Conservation (phyloP, 2,329 filamentous ascomycete genomes). For the Pseudogymnoascus sp. region DNA sequence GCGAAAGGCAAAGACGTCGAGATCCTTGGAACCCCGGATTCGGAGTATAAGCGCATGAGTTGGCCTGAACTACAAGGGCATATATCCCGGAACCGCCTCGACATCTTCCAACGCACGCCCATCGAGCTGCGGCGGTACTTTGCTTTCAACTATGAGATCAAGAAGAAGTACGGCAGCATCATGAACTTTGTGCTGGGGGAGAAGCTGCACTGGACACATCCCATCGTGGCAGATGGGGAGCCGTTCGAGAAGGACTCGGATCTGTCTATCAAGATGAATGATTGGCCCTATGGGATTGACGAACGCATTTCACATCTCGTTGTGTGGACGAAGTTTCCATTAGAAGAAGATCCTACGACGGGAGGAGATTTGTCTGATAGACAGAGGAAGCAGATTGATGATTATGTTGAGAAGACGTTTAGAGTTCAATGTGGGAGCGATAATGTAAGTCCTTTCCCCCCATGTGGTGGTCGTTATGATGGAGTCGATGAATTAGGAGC, state of each 20-base stretch:
- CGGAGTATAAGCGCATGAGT: slow-evolving; percentile 50
- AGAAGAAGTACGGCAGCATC: slow-evolving; percentile 63
- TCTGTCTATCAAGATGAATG: slow-evolving; percentile 72
- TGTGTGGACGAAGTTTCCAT: slow-evolving; percentile 83
- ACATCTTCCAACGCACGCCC: slow-evolving; percentile 68
- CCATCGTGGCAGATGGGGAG: slow-evolving; percentile 36
- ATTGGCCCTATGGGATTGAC: slow-evolving; percentile 91
- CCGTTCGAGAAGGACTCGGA: slow-evolving; percentile 37
- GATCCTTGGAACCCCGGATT: slow-evolving; percentile 65
- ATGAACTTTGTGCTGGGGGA: slow-evolving; percentile 67
- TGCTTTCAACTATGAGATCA: slow-evolving; percentile 57
- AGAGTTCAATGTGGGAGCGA: slow-evolving; percentile 42
- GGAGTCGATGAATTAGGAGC: slow-evolving; percentile 24
- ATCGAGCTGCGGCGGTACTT: slow-evolving; percentile 73
- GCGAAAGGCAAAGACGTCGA: slow-evolving; percentile 58
- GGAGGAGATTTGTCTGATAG: slow-evolving; percentile 58
- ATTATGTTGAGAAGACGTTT: slow-evolving; percentile 64
- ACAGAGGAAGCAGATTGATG: slow-evolving; percentile 58
- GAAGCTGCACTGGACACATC: slow-evolving; percentile 58
- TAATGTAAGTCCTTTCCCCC: slow-evolving; percentile 38
- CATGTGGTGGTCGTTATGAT: neutral
- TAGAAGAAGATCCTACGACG: slow-evolving; percentile 56
- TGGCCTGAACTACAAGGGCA: slow-evolving; percentile 64
- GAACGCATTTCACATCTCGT: slow-evolving; percentile 72
- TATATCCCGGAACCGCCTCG: slow-evolving; percentile 58